These are phyloP conservation scores for Mycena albidolilacea DNA, from an alignment of 768 basidiomycete species.

Conservation along the genomic window DNA sequence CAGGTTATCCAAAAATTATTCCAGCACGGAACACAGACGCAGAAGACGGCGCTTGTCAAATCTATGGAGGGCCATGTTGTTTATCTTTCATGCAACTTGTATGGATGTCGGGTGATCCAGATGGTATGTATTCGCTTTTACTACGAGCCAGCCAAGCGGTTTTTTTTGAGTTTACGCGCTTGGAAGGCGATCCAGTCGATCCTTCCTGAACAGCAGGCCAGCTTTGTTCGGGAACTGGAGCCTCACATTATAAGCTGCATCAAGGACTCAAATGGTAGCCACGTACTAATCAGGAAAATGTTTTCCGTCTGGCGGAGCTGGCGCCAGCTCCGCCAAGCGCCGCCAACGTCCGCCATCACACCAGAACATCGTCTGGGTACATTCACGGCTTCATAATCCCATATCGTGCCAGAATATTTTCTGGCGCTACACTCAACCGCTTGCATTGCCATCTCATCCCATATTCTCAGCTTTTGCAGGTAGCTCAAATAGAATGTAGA, in stretches of 20 bases:
- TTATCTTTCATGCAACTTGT: slow-evolving; percentile 88
- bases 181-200: slow-evolving; percentile 87
- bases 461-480: too few species aligned
- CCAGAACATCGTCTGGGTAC: too few species aligned
- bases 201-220: slow-evolving; percentile 81
- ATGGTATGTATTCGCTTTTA: slow-evolving; percentile 66
- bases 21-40: slow-evolving; percentile 84
- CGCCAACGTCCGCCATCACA: too few species aligned
- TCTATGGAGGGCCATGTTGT: slow-evolving; percentile 86
- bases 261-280: slow-evolving; percentile 94
- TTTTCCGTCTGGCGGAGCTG: too few species aligned
- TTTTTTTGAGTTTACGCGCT: slow-evolving; percentile 5
- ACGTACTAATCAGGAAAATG: slow-evolving; percentile 68
- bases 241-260: slow-evolving; percentile 87
- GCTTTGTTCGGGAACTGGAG: slow-evolving; percentile 86
- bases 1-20: slow-evolving; percentile 96
- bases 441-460: too few species aligned
- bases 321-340: too few species aligned
- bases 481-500: too few species aligned
- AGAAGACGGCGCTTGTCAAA: slow-evolving; percentile 78
- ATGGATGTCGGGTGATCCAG: slow-evolving; percentile 96
- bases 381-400: too few species aligned
- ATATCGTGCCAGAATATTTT: too few species aligned
- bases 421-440: too few species aligned
- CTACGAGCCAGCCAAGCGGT: neutral